phyloP scores from a whole-genome alignment of 345 rosid species.

The Melastoma malabathricum region DNA sequence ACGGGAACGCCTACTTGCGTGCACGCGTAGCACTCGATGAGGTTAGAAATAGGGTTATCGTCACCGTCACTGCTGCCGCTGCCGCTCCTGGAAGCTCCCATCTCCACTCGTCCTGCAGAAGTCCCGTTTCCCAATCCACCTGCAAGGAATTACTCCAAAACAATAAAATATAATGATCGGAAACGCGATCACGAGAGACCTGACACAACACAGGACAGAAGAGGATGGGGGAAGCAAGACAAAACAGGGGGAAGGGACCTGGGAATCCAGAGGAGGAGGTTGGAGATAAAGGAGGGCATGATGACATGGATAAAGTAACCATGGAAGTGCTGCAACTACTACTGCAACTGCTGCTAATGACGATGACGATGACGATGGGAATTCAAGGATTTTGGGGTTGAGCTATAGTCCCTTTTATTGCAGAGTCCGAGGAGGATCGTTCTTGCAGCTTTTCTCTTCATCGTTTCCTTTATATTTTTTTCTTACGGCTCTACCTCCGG shows the following conservation, averaged over 20 bases:
- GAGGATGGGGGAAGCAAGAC: too few relatives aligned
- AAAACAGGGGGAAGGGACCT: neutral
- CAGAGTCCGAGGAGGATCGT: too few relatives aligned
- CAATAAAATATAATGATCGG: too few relatives aligned
- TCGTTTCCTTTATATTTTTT: too few relatives aligned
- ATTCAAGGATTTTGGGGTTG: neutral
- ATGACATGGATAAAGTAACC: neutral
- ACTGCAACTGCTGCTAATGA: neutral
- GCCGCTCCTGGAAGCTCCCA: neutral
- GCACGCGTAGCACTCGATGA: conserved; percentile 84
- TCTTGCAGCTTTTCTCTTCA: too few relatives aligned
- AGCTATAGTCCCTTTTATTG: too few relatives aligned
- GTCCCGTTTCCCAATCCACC: conserved; percentile 32
- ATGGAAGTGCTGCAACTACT: neutral
- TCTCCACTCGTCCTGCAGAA: conserved; percentile 1
- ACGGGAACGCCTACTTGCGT: conserved; percentile 86
- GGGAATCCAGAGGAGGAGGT: neutral
- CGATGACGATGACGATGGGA: neutral
- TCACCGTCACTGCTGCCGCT: conserved; percentile 1
- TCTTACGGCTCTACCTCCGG: too few relatives aligned
- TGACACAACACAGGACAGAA: too few relatives aligned
- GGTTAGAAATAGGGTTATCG: conserved; percentile 16
- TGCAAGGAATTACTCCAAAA: conserved; percentile 2
- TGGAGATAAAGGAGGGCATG: conserved; percentile 1
- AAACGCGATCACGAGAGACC: too few relatives aligned